Conservation (phyloP, 768 basidiomycete species). For the Clavaria fumosa region DNA sequence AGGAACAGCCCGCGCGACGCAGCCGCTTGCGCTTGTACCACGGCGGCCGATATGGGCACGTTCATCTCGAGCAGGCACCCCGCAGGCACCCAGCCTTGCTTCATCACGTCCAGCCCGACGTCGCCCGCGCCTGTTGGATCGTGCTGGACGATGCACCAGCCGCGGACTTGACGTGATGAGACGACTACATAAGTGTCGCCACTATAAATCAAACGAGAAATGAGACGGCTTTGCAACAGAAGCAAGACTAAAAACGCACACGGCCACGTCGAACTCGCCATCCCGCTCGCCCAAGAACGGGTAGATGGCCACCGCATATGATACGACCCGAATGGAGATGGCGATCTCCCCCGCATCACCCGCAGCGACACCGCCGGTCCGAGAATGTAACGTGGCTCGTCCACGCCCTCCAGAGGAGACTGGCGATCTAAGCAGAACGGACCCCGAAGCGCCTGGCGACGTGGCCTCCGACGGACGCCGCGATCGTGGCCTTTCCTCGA, state of each 20-base stretch:
- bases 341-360: not conserved
- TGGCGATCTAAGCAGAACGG: constrained; percentile 27
- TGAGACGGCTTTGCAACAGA: too few relatives aligned
- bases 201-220: constrained; percentile 24
- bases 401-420: constrained; percentile 26
- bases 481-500: too few relatives aligned
- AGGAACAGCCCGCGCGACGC: constrained; percentile 26
- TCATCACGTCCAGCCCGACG: constrained; percentile 58
- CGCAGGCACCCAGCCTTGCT: constrained; percentile 96
- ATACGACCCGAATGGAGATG: too few relatives aligned
- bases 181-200: constrained; percentile 91
- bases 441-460: too few relatives aligned
- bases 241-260: constrained; percentile 40
- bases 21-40: constrained; percentile 35
- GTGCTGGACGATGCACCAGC: constrained; percentile 98
- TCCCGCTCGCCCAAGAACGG: constrained; percentile 98
- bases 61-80: constrained; percentile 91
- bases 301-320: constrained; percentile 96
- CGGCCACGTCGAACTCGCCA: constrained; percentile 95
- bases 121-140: constrained; percentile 76
- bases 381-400: constrained; percentile 10
- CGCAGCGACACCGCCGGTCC: not conserved
- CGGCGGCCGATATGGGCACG: constrained; percentile 77
- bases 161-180: constrained; percentile 85
- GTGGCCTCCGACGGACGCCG: constrained; percentile 54